Conservation (phyloP, 257 asterid genomes). For the Anisodus tanguticus region DNA sequence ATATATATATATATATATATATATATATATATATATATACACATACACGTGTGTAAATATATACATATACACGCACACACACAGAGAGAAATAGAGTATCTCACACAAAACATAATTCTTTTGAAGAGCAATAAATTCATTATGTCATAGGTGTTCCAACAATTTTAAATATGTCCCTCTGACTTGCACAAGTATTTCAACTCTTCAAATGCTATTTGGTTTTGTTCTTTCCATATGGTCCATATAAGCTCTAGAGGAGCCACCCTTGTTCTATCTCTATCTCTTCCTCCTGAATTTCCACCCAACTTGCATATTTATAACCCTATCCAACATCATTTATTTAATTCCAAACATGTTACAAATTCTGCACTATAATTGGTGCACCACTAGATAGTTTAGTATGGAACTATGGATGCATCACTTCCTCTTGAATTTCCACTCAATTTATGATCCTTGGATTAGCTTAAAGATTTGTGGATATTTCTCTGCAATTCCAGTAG, state of each 20-base stretch:
- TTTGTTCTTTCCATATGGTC: slow-evolving; percentile 15
- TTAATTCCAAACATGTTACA: background rate
- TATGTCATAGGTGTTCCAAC: slow-evolving; percentile 12
- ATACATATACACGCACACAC: too few species aligned
- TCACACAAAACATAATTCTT: background rate
- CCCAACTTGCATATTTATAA: background rate
- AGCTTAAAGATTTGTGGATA: background rate
- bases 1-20: too few species aligned
- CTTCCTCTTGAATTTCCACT: background rate
- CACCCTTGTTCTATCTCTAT: background rate
- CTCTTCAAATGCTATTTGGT: slow-evolving; percentile 18
- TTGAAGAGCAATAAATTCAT: background rate
- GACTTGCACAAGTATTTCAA: background rate
- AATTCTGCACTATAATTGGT: background rate
- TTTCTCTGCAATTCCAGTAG: slow-evolving; percentile 1
- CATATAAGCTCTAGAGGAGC: background rate
- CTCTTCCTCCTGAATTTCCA: slow-evolving; percentile 7
- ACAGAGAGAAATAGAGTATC: background rate
- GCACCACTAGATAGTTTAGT: slow-evolving; percentile 1
- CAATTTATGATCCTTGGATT: background rate
- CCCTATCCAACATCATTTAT: background rate
- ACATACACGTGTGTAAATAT: too few species aligned
- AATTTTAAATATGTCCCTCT: background rate
- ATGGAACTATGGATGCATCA: slow-evolving; percentile 21
- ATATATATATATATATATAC: too few species aligned